Base-by-base conservation (phyloP, 2,329 filamentous ascomycete species). In the Chrysosporium queenslandicum region DNA sequence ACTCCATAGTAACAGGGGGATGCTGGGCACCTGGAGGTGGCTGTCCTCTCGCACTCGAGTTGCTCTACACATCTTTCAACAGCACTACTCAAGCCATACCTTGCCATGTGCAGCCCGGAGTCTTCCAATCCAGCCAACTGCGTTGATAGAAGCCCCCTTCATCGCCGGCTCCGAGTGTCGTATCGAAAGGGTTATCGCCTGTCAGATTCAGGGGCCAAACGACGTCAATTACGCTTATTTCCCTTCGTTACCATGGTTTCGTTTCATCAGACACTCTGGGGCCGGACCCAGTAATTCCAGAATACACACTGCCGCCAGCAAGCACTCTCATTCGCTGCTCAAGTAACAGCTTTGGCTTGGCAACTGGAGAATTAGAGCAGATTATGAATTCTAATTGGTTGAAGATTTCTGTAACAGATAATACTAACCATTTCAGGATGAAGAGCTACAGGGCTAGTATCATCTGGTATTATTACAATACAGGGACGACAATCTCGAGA, bases 211-310 rank as follows among this genome's bases (percentile, higher is more conserved):
- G 47, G 47, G 47, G 47, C 27, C 9, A 42, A 9, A 7, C 12
- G 20, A 37, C 12, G 21, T 46, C 29, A 25, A 46, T 32, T 42
- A 50, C 47, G 47, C 37, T 46, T 23, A 49, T 30, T 49, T 41
- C 34, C 34, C n/a, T 18, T 12, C 25, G 32, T 47, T 37, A 25
- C 45, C 45, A 37, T 23, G 47, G 36, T 50, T 50, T 42, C 29
- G 47, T 50, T 50, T 50, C 47, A 50, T 11, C 4, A n/a, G 8
- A 9, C 20, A 42, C n/a, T 50, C 27, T 30, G 25, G 37, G 47
- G 25, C 47, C 37, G 37, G 16, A 16, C 37, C 36, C 8, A 30
- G 12, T 11, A 18, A n/a, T 12, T 16, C 8, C 4, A 25, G 27
- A 32, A 30, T 42, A 50, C 47, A n/a, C 5, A 23, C 4, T 4